Evolutionary conservation across 2,329 filamentous ascomycete genomes (phyloP).

Genomic region (Xylariaceae sp.): DNA sequence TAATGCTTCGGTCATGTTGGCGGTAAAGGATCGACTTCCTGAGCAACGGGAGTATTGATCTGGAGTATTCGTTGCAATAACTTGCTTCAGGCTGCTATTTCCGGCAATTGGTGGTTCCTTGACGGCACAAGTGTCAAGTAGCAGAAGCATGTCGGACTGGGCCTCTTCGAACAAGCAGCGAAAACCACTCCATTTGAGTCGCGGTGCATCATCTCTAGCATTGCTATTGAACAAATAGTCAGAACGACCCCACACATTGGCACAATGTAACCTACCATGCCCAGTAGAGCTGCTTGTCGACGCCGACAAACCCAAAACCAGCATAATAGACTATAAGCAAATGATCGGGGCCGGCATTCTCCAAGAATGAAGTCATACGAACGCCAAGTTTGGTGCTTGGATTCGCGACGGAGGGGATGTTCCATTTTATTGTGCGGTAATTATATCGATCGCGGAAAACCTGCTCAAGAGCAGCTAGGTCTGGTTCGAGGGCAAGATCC

Average conservation of each 20-base stretch:
- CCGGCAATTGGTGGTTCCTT: conserved; percentile 46
- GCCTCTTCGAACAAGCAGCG: conserved; percentile 59
- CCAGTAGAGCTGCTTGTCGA: conserved; percentile 61
- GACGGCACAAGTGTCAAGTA: conserved; percentile 59
- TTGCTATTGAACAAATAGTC: conserved; percentile 42
- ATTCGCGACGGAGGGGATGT: conserved; percentile 55
- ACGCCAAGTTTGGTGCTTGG: conserved; percentile 59
- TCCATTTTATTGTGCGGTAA: conserved; percentile 57
- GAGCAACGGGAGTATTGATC: conserved; percentile 45
- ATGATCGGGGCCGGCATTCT: conserved; percentile 53
- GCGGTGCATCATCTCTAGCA: conserved; percentile 52
- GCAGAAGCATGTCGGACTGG: conserved; percentile 57
- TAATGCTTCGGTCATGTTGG: conserved; percentile 52
- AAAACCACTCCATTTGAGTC: conserved; percentile 60
- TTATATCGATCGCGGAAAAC: conserved; percentile 57
- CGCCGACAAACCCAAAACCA: conserved; percentile 54
- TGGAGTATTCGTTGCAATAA: conserved; percentile 54
- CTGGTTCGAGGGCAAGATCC: conserved; percentile 48
- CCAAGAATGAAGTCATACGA: conserved; percentile 56
- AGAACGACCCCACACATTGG: conserved; percentile 28
- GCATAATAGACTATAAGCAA: conserved; percentile 63
- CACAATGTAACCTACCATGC: conserved; percentile 50
- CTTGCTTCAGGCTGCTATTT: conserved; percentile 56
- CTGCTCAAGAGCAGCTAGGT: conserved; percentile 51
- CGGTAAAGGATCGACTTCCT: conserved; percentile 53